Conservation (phyloP, 2,329 filamentous ascomycete species). For the Saccharata proteae region DNA sequence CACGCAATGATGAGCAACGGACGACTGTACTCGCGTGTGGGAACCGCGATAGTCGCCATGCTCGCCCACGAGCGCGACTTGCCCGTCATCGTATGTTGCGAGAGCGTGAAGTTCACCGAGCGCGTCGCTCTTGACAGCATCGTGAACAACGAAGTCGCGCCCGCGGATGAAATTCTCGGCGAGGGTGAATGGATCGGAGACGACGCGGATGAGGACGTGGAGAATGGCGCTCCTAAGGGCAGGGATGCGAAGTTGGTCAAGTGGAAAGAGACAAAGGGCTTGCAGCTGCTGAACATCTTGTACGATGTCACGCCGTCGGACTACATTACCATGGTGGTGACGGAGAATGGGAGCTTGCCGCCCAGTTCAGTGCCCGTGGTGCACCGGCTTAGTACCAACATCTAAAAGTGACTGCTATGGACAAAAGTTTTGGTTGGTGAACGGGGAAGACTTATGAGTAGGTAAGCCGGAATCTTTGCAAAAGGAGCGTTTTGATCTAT, state of each 20-base stretch:
- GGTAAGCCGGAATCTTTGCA: too few relatives aligned
- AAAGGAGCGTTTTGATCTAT: too few relatives aligned
- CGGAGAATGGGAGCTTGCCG: conserved; percentile 77
- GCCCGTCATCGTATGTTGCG: conserved; percentile 79
- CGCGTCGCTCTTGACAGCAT: conserved; percentile 85
- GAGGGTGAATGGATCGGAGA: conserved; percentile 22
- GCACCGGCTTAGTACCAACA: conserved; percentile 40
- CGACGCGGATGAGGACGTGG: conserved; percentile 16
- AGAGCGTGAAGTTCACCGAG: conserved; percentile 90
- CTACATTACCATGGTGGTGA: conserved; percentile 79
- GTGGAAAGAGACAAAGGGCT: conserved; percentile 10
- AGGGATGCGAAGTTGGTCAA: conserved; percentile 22
- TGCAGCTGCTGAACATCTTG: conserved; percentile 61
- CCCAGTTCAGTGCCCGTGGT: conserved; percentile 74
- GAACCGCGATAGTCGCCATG: conserved; percentile 78
- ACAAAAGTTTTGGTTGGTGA: too few relatives aligned
- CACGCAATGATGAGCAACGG: conserved; percentile 96
- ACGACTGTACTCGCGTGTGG: conserved; percentile 73
- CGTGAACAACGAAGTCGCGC: conserved; percentile 83
- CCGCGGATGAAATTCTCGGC: conserved; percentile 51
- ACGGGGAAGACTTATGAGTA: too few relatives aligned
- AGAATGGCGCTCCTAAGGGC: conserved; percentile 36
- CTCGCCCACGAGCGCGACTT: conserved; percentile 63
- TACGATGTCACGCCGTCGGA: conserved; percentile 87
- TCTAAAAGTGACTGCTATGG: too few relatives aligned